Evolutionary conservation across 2,329 filamentous ascomycete species (phyloP).

Genomic region (Colletotrichum sp.): DNA sequence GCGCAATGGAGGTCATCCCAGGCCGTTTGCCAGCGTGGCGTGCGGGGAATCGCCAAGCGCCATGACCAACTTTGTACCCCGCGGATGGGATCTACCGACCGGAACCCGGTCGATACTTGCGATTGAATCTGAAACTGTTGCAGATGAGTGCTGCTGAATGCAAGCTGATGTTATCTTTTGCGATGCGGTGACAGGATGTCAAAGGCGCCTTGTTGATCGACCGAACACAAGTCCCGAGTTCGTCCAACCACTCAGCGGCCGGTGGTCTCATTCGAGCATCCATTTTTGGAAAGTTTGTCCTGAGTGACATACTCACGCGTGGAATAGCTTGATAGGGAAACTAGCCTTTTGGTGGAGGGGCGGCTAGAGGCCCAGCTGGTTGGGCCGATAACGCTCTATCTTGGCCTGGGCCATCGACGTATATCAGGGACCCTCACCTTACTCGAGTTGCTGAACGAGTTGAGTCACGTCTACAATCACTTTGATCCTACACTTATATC

Average conservation of each 20-base stretch:
- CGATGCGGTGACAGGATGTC: not conserved
- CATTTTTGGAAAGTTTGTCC: not conserved
- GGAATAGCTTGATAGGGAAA: not conserved
- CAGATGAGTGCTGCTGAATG: not conserved
- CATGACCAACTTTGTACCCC: not conserved
- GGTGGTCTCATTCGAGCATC: not conserved
- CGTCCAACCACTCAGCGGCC: not conserved
- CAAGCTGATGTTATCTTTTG: not conserved
- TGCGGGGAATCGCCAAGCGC: slow-evolving; percentile 7
- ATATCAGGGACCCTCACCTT: not conserved
- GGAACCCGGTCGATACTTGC: not conserved
- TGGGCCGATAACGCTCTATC: slow-evolving; percentile 10
- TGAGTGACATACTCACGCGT: not conserved
- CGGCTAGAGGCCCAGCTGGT: not conserved
- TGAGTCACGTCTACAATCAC: not conserved
- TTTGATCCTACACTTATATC: not conserved
- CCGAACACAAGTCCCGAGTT: not conserved
- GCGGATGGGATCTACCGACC: not conserved
- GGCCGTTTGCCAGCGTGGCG: not conserved
- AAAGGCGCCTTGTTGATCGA: not conserved
- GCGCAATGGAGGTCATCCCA: not conserved
- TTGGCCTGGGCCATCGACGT: not conserved
- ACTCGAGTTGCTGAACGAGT: not conserved
- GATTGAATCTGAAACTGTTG: not conserved
- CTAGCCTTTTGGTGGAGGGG: not conserved